Percentiles rank a stretch among this genome's conserved stretches.
Evolutionary conservation across 176 grass and related monocot species (phyloP).

Genomic region (Avena sativa): DNA sequence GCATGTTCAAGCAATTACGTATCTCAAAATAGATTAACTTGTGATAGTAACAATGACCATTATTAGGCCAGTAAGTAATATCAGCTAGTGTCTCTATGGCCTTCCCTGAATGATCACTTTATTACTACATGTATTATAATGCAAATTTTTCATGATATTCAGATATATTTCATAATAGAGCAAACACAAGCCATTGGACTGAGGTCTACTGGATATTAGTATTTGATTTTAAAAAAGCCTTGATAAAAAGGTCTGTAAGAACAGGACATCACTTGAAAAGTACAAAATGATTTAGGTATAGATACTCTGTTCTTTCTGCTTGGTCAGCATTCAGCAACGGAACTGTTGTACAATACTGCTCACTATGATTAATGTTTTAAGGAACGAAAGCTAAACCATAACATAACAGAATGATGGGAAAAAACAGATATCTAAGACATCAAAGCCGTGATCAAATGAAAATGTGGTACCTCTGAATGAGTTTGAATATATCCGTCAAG

Average conservation of each 20-base stretch:
- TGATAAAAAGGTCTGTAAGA: not conserved
- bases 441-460: not conserved
- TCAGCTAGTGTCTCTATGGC: not conserved
- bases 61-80: not conserved
- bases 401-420: not conserved
- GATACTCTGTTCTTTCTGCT: not conserved
- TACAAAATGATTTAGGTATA: not conserved
- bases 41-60: not conserved
- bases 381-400: not conserved
- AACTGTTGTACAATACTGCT: not conserved
- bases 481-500: slow-evolving; percentile 3
- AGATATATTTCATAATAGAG: not conserved
- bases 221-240: not conserved
- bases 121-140: not conserved
- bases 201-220: not conserved
- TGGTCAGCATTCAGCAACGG: not conserved
- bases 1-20: not conserved
- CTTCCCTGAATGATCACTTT: not conserved
- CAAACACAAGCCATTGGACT: not conserved
- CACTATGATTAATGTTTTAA: not conserved
- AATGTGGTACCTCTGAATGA: not conserved
- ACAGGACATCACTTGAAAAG: not conserved
- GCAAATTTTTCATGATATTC: not conserved
- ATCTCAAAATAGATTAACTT: not conserved
- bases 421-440: not conserved